These are phyloP conservation scores for Suillus clintonianus DNA, from an alignment of 768 basidiomycete species.

Conservation along the genomic window DNA sequence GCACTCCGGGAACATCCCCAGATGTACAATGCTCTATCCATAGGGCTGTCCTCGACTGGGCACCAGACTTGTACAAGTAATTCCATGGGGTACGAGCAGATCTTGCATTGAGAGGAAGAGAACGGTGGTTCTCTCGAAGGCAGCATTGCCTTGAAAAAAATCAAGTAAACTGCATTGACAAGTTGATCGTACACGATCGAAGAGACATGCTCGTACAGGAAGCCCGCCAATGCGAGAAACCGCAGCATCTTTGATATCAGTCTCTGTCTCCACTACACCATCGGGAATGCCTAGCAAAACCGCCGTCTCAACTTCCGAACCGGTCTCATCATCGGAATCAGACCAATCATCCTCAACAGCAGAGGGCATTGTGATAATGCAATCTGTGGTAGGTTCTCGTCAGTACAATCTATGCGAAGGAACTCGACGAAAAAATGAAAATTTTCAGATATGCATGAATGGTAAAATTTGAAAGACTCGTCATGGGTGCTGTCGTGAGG, in stretches of 20 bases:
- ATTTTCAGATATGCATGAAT: constrained; percentile 91
- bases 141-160: constrained; percentile 67
- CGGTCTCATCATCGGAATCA: constrained; percentile 72
- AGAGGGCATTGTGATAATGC: constrained; percentile 39
- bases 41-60: constrained; percentile 81
- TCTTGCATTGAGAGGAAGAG: constrained; percentile 67
- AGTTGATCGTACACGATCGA: constrained; percentile 46
- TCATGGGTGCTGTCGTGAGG: constrained; percentile 58
- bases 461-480: constrained; percentile 69
- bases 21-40: constrained; percentile 83
- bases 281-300: constrained; percentile 83
- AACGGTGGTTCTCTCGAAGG: constrained; percentile 61
- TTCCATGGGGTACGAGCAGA: constrained; percentile 75
- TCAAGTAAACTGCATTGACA: constrained; percentile 48
- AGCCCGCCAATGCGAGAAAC: constrained; percentile 89
- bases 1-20: constrained; percentile 74
- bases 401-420: constrained; percentile 8
- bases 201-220: constrained; percentile 72
- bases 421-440: background rate
- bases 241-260: constrained; percentile 71
- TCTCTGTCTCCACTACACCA: constrained; percentile 56
- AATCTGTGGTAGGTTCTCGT: constrained; percentile 9
- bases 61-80: constrained; percentile 89
- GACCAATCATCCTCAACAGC: constrained; percentile 67
- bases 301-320: constrained; percentile 61